phyloP scores from a whole-genome alignment of 805 yeast species.

The Wickerhamomyces xylosicus region DNA sequence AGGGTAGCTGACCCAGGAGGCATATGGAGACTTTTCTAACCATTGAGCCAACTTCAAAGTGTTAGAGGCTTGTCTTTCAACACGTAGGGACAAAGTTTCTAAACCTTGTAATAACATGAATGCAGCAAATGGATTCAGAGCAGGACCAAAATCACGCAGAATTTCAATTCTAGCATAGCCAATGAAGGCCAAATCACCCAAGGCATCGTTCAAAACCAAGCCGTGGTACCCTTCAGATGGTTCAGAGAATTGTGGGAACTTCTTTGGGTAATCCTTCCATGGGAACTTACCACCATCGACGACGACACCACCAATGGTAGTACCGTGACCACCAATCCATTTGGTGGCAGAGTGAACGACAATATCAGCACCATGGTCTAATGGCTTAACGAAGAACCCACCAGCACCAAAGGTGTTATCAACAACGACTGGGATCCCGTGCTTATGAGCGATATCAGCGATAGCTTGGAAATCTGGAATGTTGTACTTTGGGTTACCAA shows the following conservation, averaged over 20 bases:
- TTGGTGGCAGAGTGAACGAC: constrained; percentile 92
- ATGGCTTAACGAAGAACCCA: constrained; percentile 76
- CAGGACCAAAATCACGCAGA: constrained; percentile 87
- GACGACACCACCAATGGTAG: constrained; percentile 85
- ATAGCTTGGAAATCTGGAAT: constrained; percentile 84
- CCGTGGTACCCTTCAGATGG: constrained; percentile 96
- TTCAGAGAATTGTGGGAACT: constrained; percentile 82
- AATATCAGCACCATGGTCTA: constrained; percentile 85
- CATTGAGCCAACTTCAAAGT: constrained; percentile 71
- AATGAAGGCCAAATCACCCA: constrained; percentile 73
- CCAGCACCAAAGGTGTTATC: constrained; percentile 98
- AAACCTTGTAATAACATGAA: constrained; percentile 85
- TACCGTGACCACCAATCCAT: constrained; percentile 98
- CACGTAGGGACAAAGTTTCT: constrained; percentile 88
- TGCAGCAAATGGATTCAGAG: constrained; percentile 79
- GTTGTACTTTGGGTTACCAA: constrained; percentile 89
- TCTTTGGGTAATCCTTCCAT: constrained; percentile 76
- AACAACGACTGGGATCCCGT: constrained; percentile 84
- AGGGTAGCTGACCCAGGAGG: constrained; percentile 85
- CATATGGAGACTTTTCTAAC: constrained; percentile 64
- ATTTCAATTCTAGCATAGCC: constrained; percentile 75
- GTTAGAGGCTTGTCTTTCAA: constrained; percentile 83
- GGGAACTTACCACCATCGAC: constrained; percentile 91
- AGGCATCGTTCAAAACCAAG: constrained; percentile 65
- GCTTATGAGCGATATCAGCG: constrained; percentile 66